Evolutionary conservation across 2,329 filamentous ascomycete species (phyloP), one percentile per base, ranked within the genome.

Genomic region (Penicillium sp.): DNA sequence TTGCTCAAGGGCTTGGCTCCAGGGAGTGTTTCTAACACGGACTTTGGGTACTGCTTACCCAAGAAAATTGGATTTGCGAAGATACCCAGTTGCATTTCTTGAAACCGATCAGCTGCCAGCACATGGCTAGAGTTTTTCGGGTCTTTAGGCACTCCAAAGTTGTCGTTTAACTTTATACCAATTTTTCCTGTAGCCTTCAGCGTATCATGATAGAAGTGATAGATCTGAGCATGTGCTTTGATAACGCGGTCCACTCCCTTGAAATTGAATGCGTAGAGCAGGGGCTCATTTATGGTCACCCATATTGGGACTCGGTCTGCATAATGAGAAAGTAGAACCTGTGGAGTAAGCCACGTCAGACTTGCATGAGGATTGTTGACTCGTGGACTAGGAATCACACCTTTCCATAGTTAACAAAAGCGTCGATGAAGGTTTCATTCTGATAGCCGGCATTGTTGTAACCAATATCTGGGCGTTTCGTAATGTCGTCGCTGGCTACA

Each of bases 71-170:
- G 72, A 33, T 74, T 67, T 2, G 64, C 68, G 53, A 75, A 75
- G 56, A 69, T 69, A 0, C 69, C 74, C 33, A 69, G 56, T 43
- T 65, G 63, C 54, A 67, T 64, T 31, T 62, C 61, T 34, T 68
- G 61, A 50, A 64, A 67, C 8, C 62, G 61, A 45, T 65, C 58
- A 13, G 65, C 61, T 3, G 65, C 64, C 17, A 55, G 43, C 1
- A 64, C 43, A 38, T 67, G 59, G 43, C 53, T 58, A 4, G 48
- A 33, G 31, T 63, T 64, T 3, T 53, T 52, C 6, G 63, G 58
- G 24, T 77, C 62, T 0, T 65, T 67, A 0, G 77, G 75, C 3
- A 79, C 70, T 5, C 71, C 77, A 48, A 79, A 78, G 55, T 78
- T 78, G 57, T 74, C 66, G 43, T 77, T 71, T 9, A 75, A 75